Base-by-base conservation (phyloP, 2,329 filamentous ascomycete genomes). In the Leptosphaerulina australis region DNA sequence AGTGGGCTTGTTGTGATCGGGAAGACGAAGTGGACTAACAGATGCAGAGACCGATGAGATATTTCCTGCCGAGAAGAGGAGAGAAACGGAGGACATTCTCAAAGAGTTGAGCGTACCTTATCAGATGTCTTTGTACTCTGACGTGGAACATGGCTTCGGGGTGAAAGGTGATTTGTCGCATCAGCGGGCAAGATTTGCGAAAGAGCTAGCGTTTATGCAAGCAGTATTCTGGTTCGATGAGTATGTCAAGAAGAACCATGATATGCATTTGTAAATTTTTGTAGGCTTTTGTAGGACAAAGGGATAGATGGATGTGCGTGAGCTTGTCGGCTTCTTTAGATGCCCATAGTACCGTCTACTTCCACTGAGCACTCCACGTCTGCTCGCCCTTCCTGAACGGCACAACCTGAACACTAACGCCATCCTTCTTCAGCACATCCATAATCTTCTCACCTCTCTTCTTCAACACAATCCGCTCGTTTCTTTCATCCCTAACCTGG, bases 181-280 rank as follows among this genome's bases (percentile, higher is more conserved):
- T 56, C 80, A 79, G 69, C 57, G 76, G 35, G 71, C 82, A 65
- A 84, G 81, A 70, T 93, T 82, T 63, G 86, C 88, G 28, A 92
- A 90, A 81, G 88, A 95, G 75, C 84, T 88, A 74, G 90, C 90
- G 4, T 94, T 94, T 69, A 65, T 80, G 57, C 90, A 94, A 78
- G 89, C 89, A 26, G 79, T 91, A 41, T 70, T 78, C 43, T 95
- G 90, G 90, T 91, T 95, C 60, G 81, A 88, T 59, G 78, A 85
- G 71, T 78, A 81, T 69, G 69, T 88, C 54, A 77, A 76, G 69
- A 53, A 62, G 26, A 30, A 18, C 5, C 40, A 50, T n/a, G 38
- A 50, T 18, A 50, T n/a, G n/a, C n/a, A n/a, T n/a, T n/a, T n/a
- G n/a, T n/a, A n/a, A n/a, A n/a, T n/a, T n/a, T n/a, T n/a, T n/a